Percentiles rank a stretch among this genome's conserved stretches.
Evolutionary conservation across 345 rosid genomes (phyloP).

Genomic region (Rhizophora apiculata): DNA sequence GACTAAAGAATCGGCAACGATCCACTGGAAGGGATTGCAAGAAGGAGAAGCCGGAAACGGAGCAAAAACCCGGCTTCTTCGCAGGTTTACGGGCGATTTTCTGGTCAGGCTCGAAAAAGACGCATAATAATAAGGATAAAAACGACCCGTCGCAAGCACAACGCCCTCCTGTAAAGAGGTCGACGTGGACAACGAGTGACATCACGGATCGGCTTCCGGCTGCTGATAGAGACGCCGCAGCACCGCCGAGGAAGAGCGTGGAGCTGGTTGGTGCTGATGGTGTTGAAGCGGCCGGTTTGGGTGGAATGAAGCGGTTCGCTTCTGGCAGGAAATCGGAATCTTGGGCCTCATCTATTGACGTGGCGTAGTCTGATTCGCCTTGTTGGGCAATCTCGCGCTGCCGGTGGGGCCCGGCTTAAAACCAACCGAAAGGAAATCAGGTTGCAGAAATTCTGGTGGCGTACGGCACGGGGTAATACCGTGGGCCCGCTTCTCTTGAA

Average conservation of each 20-base stretch:
- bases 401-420: slow-evolving; percentile 12
- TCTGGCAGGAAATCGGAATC: slow-evolving; percentile 32
- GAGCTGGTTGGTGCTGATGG: slow-evolving; percentile 8
- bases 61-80: slow-evolving; percentile 40
- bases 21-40: slow-evolving; percentile 3
- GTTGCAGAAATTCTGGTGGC: background rate
- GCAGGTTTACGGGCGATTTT: slow-evolving; percentile 49
- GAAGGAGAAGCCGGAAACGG: slow-evolving; percentile 31
- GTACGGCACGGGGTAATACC: slow-evolving; percentile 26
- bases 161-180: slow-evolving; percentile 19
- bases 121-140: slow-evolving; percentile 17
- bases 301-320: slow-evolving; percentile 27
- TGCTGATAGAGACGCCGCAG: slow-evolving; percentile 21
- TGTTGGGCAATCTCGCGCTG: slow-evolving; percentile 8
- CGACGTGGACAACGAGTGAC: slow-evolving; percentile 28
- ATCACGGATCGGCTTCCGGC: slow-evolving; percentile 55
- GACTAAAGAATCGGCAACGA: slow-evolving; percentile 22
- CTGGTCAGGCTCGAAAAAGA: slow-evolving; percentile 20
- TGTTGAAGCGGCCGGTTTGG: slow-evolving; percentile 17
- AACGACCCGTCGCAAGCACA: slow-evolving; percentile 19
- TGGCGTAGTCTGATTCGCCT: slow-evolving; percentile 20
- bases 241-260: slow-evolving; percentile 27
- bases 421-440: too few species aligned
- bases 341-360: slow-evolving; percentile 13
- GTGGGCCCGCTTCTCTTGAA: slow-evolving; percentile 15